Base-by-base conservation (phyloP, 2,329 filamentous ascomycete species). In the Neofusicoccum cordaticola region DNA sequence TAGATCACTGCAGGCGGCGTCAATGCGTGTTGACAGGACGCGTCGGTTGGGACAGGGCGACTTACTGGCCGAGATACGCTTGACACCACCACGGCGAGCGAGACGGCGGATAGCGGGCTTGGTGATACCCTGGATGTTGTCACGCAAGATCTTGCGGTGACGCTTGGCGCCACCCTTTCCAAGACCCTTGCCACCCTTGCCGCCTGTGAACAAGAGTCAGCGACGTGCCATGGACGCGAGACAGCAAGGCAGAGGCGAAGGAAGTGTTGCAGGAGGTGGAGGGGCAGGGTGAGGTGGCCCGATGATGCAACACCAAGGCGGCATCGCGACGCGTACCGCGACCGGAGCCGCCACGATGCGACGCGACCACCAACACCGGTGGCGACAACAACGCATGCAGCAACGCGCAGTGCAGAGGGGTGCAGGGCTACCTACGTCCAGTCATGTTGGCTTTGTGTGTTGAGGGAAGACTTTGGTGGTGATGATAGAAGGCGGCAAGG, bases 41-140 rank as follows among this genome's bases (percentile, higher is more conserved):
- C 31, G 51, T 51, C 34, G 31, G 17, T 4, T 11, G 19, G n/a
- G 31, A 58, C 44, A 65, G 65, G 62, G 41, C 12, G 65, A 84
- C 86, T 80, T 87, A 91, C 89, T 96, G 80, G 93, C 93, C 77
- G 93, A 97, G 78, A 97, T 97, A 96, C 93, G 93, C 92, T 97
- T 97, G 87, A 97, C 93, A 93, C 93, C 93, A 83, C 93, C 93
- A 95, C 93, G 93, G 84, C 93, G 93, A 71, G 93, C 93, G 80
- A 97, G 93, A 96, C 93, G 93, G 77, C 93, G 90, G 83, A 97
- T 97, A 76, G 93, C 93, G 75, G 93, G 93, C 91, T 97, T 97
- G 78, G 93, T 97, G 80, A 97, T 97, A 84, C 93, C 93, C 86
- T 97, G 93, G 79, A 97, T 97, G 91, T 97, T 97, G 90, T 97